Evolutionary conservation across 306 rosid species (phyloP), one percentile per base, ranked within the genome.

Genomic region (Pueraria montana): DNA sequence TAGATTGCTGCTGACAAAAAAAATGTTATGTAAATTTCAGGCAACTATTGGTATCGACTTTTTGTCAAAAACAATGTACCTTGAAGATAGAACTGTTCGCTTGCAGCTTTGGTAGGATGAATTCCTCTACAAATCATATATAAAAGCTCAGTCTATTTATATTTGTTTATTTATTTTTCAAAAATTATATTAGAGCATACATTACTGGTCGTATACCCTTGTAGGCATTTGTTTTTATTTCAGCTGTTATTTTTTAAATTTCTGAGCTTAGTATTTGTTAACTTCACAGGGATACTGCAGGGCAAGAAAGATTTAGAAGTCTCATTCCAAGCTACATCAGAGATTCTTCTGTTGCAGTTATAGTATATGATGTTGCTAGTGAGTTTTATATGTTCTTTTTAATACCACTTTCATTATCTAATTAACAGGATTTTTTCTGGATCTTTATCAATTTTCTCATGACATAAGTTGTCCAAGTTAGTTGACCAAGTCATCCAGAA

Each of bases 251-350:
- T 78, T 3, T 82, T 16, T 49, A 59, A 73, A 69, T 20, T 80
- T 80, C 79, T 65, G 71, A 87, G 61, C 27, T 21, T 40, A 10
- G 42, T 63, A 21, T 34, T 40, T 77, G 79, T 49, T 48, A 24
- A 80, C 64, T 75, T 74, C 82, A 72, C 93, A 96, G 99, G 99
- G 99, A 96, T 88, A 96, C 98, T 59, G 99, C 99, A 40, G 98
- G 98, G 76, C 99, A 96, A 88, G 99, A 96, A 88, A 93, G 99
- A 87, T 96, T 96, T 86, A 89, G 99, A 90, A 96, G 98, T 87
- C 97, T 96, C 61, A 95, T 96, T 87, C 99, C 99, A 48, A 96
- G 99, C 91, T 96, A 96, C 90, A 96, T 93, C 67, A 92, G 98
- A 89, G 99, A 96, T 88, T 96, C 99, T 66, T 96, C 99, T 76